Conservation (phyloP, 1,139 yeast genomes). For the Entelexis sorbosivorans region DNA sequence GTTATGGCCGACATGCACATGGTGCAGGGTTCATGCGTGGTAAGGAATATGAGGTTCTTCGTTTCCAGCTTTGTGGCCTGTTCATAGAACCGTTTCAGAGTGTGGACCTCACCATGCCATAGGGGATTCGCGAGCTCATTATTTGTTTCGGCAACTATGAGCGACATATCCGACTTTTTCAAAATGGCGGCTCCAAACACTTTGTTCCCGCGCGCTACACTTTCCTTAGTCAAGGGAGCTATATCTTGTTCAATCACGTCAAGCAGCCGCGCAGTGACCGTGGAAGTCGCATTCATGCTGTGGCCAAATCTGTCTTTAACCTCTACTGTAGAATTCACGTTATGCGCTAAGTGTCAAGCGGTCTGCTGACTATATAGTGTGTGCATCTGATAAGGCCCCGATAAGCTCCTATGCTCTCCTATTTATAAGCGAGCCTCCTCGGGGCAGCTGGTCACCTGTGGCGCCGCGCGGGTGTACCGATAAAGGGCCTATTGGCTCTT, state of each 20-base stretch:
- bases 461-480: too few relatives aligned
- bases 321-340: too few relatives aligned
- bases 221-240: constrained; percentile 20
- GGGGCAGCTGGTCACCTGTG: too few relatives aligned
- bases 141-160: constrained; percentile 22
- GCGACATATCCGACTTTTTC: constrained; percentile 18
- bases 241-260: constrained; percentile 21
- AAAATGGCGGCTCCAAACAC: constrained; percentile 25
- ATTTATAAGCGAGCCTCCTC: too few relatives aligned
- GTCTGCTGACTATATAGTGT: too few relatives aligned
- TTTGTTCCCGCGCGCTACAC: constrained; percentile 21
- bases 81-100: constrained; percentile 22
- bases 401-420: too few relatives aligned
- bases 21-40: constrained; percentile 26
- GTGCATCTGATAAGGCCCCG: too few relatives aligned
- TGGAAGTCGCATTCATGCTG: too few relatives aligned
- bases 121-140: constrained; percentile 21
- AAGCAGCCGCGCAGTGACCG: constrained; percentile 14
- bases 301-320: too few relatives aligned
- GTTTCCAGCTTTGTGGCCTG: constrained; percentile 18
- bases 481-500: too few relatives aligned
- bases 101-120: constrained; percentile 24
- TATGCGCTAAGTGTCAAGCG: too few relatives aligned
- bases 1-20: constrained; percentile 25
- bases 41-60: constrained; percentile 22